A percentile compares a stretch with the other conserved stretches of the same genome.
phyloP scores from a whole-genome alignment of 2,329 filamentous ascomycete genomes.

The Aspergillus hortae region DNA sequence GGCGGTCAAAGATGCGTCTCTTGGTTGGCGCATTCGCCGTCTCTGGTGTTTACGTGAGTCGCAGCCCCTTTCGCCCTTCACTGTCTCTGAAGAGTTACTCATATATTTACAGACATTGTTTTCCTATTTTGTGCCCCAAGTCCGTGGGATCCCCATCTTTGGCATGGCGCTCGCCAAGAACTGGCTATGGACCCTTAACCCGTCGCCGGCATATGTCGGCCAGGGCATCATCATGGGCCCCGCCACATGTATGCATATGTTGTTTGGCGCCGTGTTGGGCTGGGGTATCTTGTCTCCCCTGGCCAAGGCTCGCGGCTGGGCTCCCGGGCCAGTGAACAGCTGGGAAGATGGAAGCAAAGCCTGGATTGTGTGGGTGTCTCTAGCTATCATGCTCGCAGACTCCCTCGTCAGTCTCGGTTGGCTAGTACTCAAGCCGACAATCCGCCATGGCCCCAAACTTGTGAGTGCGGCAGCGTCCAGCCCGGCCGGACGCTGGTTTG shows the following conservation, averaged over 20 bases:
- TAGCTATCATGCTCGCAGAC: slow-evolving; percentile 96
- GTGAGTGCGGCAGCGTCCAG: slow-evolving; percentile 27
- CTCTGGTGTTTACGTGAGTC: slow-evolving; percentile 53
- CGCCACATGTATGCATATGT: slow-evolving; percentile 91
- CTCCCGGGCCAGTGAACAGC: slow-evolving; percentile 76
- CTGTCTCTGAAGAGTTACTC: slow-evolving; percentile 3
- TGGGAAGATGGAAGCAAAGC: slow-evolving; percentile 95
- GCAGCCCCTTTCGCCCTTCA: background rate
- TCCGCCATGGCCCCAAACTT: slow-evolving; percentile 45
- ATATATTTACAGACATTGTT: slow-evolving; percentile 63
- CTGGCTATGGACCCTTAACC: slow-evolving; percentile 96
- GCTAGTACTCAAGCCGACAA: slow-evolving; percentile 63
- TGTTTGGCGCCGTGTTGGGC: slow-evolving; percentile 80
- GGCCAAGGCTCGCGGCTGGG: slow-evolving; percentile 83
- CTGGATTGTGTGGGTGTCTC: slow-evolving; percentile 96
- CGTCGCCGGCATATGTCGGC: slow-evolving; percentile 93
- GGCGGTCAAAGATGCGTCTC: slow-evolving; percentile 60
- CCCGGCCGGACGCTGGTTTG: slow-evolving; percentile 24
- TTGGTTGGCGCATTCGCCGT: slow-evolving; percentile 58
- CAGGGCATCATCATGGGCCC: slow-evolving; percentile 99
- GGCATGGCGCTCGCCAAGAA: slow-evolving; percentile 67
- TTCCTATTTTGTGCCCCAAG: slow-evolving; percentile 83
- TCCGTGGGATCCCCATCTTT: slow-evolving; percentile 84
- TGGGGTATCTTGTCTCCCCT: slow-evolving; percentile 90
- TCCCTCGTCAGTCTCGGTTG: slow-evolving; percentile 83